Conservation (phyloP, 169 alveolate species). For the Plasmodium knowlesi region DNA sequence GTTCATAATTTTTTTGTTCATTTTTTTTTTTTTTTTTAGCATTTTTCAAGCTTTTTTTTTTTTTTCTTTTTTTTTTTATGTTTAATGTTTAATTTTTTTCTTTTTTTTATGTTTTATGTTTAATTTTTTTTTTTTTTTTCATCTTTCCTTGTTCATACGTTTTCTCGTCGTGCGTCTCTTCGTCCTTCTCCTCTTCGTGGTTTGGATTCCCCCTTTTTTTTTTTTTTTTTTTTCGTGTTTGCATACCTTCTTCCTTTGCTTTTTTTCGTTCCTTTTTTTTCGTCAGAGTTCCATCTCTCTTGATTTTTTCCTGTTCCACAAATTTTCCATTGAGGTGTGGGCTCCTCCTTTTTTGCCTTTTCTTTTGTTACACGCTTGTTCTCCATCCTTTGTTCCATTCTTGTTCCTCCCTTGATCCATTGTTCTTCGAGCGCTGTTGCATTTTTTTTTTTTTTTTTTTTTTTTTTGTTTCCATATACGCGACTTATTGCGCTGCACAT, state of each 20-base stretch:
- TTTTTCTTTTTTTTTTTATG: background rate
- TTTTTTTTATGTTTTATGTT: no score
- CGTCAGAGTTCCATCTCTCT: background rate
- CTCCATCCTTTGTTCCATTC: background rate
- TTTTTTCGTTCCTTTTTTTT: background rate
- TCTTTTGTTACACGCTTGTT: constrained; percentile 7
- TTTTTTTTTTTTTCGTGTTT: background rate
- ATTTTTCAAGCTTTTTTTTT: background rate
- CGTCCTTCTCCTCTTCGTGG: background rate
- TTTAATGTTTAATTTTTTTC: background rate
- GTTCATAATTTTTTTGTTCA: constrained; percentile 2
- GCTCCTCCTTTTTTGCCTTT: background rate
- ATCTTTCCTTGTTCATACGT: background rate
- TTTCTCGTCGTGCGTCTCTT: background rate
- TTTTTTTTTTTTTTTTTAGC: background rate
- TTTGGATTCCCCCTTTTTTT: no score
- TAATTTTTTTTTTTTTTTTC: background rate
- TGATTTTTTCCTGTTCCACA: background rate
- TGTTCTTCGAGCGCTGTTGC: background rate
- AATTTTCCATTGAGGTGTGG: no score
- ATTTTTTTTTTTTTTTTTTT: constrained; percentile 7
- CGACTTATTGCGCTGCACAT: background rate
- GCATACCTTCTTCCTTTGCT: background rate
- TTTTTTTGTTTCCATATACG: background rate
- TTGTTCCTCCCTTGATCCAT: background rate